Evolutionary conservation across 2,329 filamentous ascomycete genomes (phyloP).

Genomic region (Hypocrella siamensis): DNA sequence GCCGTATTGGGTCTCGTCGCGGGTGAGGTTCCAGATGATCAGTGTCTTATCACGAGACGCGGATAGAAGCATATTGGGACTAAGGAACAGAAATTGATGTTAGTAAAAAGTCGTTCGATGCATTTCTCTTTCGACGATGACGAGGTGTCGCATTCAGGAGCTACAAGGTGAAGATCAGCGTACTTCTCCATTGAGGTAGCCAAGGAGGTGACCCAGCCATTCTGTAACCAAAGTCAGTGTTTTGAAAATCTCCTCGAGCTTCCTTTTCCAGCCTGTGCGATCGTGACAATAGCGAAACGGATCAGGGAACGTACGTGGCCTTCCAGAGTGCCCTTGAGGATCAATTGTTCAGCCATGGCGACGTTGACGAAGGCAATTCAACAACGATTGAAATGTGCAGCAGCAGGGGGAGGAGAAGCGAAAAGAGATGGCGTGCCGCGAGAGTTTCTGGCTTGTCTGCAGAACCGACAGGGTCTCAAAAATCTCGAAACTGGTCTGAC

Average conservation of each 20-base stretch:
- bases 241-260: too few species aligned
- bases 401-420: slow-evolving; percentile 20
- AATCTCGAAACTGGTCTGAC: slow-evolving; percentile 8
- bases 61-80: slow-evolving; percentile 99
- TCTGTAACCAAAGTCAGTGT: slow-evolving; percentile 24
- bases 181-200: slow-evolving; percentile 99
- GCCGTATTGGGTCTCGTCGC: slow-evolving; percentile 94
- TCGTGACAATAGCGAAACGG: slow-evolving; percentile 4
- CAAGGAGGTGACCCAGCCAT: slow-evolving; percentile 97
- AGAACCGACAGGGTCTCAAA: slow-evolving; percentile 9
- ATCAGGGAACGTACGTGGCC: slow-evolving; percentile 57
- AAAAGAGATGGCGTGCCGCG: slow-evolving; percentile 11
- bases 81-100: slow-evolving; percentile 15
- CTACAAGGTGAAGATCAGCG: slow-evolving; percentile 18
- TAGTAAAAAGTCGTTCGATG: slow-evolving; percentile 6
- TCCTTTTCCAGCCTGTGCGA: too few species aligned
- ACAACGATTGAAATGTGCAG: slow-evolving; percentile 12
- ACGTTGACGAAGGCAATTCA: slow-evolving; percentile 27
- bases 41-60: slow-evolving; percentile 95
- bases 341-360: slow-evolving; percentile 81
- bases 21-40: slow-evolving; percentile 99
- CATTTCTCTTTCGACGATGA: too few species aligned
- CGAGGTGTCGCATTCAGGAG: too few species aligned
- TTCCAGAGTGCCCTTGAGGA: slow-evolving; percentile 93
- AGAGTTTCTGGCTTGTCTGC: slow-evolving; percentile 11